Base-by-base conservation (phyloP, 352 stramenopile species). In the Phytophthora colocasiae region DNA sequence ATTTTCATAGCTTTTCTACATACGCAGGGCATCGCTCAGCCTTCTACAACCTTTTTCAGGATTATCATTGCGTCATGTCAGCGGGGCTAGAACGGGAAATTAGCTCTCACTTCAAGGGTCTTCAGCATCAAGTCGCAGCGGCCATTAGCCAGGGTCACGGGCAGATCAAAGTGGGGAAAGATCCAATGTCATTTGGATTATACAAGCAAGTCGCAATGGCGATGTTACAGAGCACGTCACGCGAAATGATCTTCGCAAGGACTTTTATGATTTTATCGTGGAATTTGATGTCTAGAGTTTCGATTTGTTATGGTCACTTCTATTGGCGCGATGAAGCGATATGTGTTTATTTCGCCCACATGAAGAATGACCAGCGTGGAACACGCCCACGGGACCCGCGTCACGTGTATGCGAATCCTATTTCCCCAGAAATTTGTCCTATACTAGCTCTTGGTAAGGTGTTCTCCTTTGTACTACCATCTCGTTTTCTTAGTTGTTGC, bases 261-360 rank as follows among this genome's bases (percentile, higher is more conserved):
- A n/a, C n/a, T n/a, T n/a, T n/a, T n/a, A n/a, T n/a, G n/a, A n/a
- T n/a, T n/a, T n/a, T 63, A 0, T 60, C 43, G 1, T 76, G 68
- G 53, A 70, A 76, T 53, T 31, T 75, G 8, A 66, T 72, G 57
- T 66, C 51, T 7, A n/a, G 67, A 22, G 32, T 29, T 5, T 57
- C 50, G 5, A 53, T 75, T 32, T 65, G 52, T 27, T 68, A 68
- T 24, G 6, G 26, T 9, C 63, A 79, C 39, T 36, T 81, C n/a
- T n/a, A n/a, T n/a, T 83, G 52, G 53, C 31, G 50, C 0, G 63
- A 74, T 12, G 71, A 83, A 58, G 59, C 75, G 12, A 26, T 79
- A 0, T 54, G 64, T 15, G 65, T 81, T 0, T 76, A 68, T 43
- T 83, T 81, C 36, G 59, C 70, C 0, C 61, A 83, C 24, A 78